Conservation (phyloP, 306 rosid genomes). For the Dryas octopetala region DNA sequence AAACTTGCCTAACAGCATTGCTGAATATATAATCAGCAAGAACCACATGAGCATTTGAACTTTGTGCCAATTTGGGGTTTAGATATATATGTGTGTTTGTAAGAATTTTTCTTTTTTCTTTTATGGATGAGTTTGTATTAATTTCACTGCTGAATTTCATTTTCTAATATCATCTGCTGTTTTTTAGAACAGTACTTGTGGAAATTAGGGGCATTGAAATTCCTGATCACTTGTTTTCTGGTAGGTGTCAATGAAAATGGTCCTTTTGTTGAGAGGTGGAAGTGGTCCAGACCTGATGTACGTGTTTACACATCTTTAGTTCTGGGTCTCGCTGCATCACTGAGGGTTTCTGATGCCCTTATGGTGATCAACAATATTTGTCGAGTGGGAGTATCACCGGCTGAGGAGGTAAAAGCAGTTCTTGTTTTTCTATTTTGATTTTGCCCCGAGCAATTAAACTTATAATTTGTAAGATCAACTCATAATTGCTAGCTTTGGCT, state of each 20-base stretch:
- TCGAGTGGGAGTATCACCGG: constrained; percentile 83
- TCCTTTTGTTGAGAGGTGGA: constrained; percentile 62
- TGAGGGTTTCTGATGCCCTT: constrained; percentile 91
- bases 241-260: constrained; percentile 50
- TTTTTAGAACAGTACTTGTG: neutral
- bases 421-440: neutral
- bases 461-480: neutral
- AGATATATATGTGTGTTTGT: neutral
- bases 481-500: neutral
- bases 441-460: neutral
- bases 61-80: neutral
- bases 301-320: constrained; percentile 53
- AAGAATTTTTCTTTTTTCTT: neutral
- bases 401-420: constrained; percentile 68
- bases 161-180: neutral
- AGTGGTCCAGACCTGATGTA: constrained; percentile 84
- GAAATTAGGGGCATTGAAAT: neutral
- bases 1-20: neutral
- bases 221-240: constrained; percentile 21
- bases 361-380: constrained; percentile 65
- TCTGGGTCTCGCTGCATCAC: constrained; percentile 75
- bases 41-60: neutral
- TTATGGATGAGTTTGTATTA: too few relatives aligned
- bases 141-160: neutral
- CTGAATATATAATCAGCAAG: neutral